Evolutionary conservation across 768 basidiomycete genomes (phyloP), one percentile per base, ranked within the genome.

Genomic region (Rhizopogon rudus): DNA sequence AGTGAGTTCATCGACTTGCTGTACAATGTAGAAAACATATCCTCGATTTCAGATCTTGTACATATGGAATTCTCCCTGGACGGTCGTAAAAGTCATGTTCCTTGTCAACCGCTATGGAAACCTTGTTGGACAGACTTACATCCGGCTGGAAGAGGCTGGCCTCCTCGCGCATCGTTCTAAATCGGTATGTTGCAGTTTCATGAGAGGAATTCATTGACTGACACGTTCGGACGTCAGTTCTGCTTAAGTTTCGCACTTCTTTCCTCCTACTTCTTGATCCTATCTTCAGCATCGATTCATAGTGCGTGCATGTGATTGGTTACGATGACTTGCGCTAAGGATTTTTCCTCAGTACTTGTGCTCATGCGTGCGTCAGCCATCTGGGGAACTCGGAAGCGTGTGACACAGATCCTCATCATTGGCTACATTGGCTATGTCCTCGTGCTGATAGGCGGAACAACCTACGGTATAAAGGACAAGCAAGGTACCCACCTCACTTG

Each of bases 341-440:
- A 2, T 7, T 9, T 0, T 14, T 14, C 16, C 25, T 1, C 25
- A 70, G 67, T 68, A 17, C 52, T 68, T 40, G 60, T 68, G 7
- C 54, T 55, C 16, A 48, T 64, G 42, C 62, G 67, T 3, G 56
- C 63, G 10, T 70, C 63, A 43, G 67, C 65, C 14, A 60, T 68
- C 29, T 40, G 60, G 51, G 52, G 62, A 25, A 61, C 55, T 48
- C 51, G 37, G 4, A 62, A 50, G 17, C 13, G 29, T 37, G 3
- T 61, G 8, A 33, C 41, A 6, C 3, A 39, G 1, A 4, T n/a
- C 2, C 39, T 44, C n/a, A 54, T 45, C 35, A 12, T 9, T 2
- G 1, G 58, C 2, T 68, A 68, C n/a, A 1, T 52, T 22, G 3
- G 56, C 6, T 68, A 57, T 31, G 29, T 53, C 2, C 1, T 57